phyloP scores from a whole-genome alignment of 192 early-diverging fungal species.

The Glomus cerebriforme region DNA sequence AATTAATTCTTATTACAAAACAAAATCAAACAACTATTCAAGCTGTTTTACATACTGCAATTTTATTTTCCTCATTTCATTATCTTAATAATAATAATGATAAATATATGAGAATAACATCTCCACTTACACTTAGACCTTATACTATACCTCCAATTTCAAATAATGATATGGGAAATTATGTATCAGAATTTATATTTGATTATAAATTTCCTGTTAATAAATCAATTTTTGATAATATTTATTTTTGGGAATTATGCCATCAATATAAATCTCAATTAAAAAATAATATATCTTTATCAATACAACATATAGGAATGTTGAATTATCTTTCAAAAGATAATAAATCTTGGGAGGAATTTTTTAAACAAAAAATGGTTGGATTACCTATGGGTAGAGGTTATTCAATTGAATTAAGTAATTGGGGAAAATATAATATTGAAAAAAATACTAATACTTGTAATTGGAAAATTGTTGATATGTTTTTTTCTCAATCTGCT shows the following conservation, averaged over 20 bases:
- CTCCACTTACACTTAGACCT: background rate
- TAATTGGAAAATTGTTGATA: background rate
- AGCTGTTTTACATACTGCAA: conserved; percentile 9
- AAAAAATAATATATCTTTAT: too few species aligned
- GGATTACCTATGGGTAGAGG: background rate
- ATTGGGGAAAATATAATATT: background rate
- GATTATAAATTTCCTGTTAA: background rate
- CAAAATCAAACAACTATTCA: background rate
- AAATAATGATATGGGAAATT: background rate
- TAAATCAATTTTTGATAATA: background rate
- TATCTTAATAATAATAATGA: background rate
- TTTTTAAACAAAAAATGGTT: background rate
- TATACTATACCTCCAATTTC: background rate
- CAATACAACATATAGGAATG: background rate
- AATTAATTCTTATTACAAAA: background rate
- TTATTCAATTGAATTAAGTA: background rate
- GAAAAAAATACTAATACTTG: background rate
- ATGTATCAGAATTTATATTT: background rate
- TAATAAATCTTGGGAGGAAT: background rate
- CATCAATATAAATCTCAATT: background rate
- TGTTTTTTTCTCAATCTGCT: conserved; percentile 19
- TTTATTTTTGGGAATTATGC: conserved; percentile 7
- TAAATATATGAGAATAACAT: background rate
- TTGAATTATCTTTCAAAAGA: background rate
- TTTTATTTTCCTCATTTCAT: conserved; percentile 1